Conservation (phyloP, 2,329 filamentous ascomycete species). For the Pyricularia sp. region DNA sequence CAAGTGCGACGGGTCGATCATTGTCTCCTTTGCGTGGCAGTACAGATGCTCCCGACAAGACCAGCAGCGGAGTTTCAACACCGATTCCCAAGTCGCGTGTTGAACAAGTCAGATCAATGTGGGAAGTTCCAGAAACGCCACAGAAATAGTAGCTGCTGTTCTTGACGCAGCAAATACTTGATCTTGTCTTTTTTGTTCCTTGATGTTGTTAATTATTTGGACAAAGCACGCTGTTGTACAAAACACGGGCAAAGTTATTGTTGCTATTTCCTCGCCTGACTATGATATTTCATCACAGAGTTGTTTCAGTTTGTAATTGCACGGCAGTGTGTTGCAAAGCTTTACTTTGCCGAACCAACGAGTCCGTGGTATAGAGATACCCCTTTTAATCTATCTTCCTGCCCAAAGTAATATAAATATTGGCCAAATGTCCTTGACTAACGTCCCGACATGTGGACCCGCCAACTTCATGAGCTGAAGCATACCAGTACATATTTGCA, state of each 20-base stretch:
- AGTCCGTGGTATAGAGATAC: background rate
- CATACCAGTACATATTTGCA: background rate
- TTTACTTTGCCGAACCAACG: background rate
- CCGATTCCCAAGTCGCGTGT: background rate
- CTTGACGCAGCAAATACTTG: background rate
- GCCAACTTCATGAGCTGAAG: too few relatives aligned
- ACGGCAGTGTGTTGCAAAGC: background rate
- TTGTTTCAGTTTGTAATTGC: background rate
- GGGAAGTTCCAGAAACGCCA: background rate
- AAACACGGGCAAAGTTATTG: background rate
- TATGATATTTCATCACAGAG: background rate
- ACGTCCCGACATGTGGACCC: background rate
- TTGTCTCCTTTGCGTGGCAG: background rate
- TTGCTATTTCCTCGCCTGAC: background rate
- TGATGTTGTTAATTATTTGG: background rate
- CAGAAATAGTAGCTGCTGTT: background rate
- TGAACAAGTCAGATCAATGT: background rate
- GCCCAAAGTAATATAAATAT: background rate
- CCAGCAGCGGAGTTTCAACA: background rate
- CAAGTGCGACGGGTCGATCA: conserved; percentile 9
- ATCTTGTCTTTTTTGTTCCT: background rate
- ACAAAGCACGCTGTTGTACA: background rate
- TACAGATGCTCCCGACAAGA: background rate
- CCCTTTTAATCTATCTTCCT: background rate
- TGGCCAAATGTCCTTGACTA: background rate